A percentile compares a stretch with the other conserved stretches of the same genome.
phyloP scores from a whole-genome alignment of 768 basidiomycete species.

The Pleurotus platypus region DNA sequence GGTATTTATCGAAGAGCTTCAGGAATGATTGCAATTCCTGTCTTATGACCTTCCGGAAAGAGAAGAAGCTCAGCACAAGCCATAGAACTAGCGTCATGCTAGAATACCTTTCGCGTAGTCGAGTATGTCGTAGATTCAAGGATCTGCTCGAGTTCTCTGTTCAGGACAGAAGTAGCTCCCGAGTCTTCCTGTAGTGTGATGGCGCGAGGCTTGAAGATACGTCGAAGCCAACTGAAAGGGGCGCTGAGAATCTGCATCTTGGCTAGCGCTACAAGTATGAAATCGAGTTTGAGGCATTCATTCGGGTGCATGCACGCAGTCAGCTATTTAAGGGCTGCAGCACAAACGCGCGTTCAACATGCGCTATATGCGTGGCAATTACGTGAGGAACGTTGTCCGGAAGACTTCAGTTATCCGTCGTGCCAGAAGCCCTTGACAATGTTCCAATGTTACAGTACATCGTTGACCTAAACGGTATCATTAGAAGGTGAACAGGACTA shows the following conservation, averaged over 20 bases:
- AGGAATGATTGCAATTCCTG: slow-evolving; percentile 97
- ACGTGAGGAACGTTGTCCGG: no score
- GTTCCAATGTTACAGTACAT: neutral
- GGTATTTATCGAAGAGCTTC: slow-evolving; percentile 92
- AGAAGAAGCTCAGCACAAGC: slow-evolving; percentile 10
- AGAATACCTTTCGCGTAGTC: neutral
- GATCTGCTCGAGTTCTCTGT: neutral
- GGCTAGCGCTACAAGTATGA: neutral
- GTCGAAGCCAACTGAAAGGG: neutral
- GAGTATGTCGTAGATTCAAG: neutral
- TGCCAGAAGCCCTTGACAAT: neutral
- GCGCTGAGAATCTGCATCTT: neutral
- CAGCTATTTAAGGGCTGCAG: neutral
- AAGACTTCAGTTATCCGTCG: neutral
- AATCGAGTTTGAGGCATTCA: neutral
- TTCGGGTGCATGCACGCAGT: no score
- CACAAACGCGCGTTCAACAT: neutral
- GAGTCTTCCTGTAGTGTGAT: neutral
- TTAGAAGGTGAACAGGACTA: no score
- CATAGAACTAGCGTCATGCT: neutral
- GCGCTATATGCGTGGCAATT: neutral
- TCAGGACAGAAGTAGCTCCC: neutral
- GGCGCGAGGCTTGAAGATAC: neutral
- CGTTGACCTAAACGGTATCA: no score
- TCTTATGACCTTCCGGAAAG: slow-evolving; percentile 67